Base-by-base conservation (phyloP, 2,329 filamentous ascomycete species). In the Monilinia laxa region DNA sequence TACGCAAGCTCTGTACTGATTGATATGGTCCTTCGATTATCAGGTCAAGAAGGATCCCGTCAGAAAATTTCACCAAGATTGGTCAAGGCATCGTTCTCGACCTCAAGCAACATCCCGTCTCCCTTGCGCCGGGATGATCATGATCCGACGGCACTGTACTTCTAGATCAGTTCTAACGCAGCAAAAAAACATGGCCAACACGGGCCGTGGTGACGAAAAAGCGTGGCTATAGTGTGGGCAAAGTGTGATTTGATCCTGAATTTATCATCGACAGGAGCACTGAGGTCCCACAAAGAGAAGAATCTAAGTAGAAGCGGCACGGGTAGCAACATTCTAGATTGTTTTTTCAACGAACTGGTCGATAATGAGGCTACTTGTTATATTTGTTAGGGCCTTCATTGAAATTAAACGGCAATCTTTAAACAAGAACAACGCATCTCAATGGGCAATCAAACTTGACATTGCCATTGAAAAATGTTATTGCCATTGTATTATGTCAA, bases 121-220 rank as follows among this genome's bases (percentile, higher is more conserved):
- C 47, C 65, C 53, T 67, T 58, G 38, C 60, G 47, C 65, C 53
- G 54, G 65, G 65, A 57, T 67, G 42, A 60, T 60, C 57, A 60
- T 60, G 57, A 42, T 52, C 47, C 57, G 35, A 58, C 60, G 60
- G 60, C 51, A 67, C 16, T 64, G 40, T 25, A 40, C 49, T 28
- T 60, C 31, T 53, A 42, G 12, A 10, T 53, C 31, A 20, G 31
- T 52, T 45, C 56, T 40, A 40, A 23, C 25, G 28, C 40, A 45
- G 40, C 14, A 25, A 28, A n/a, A 60, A 65, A 65, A 35, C 64
- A 64, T 63, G 65, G 65, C 31, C 18, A 56, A 47, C 58, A 67
- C 59, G 65, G 59, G 52, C 64, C 63, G 53, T 58, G 40, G 54
- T 38, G n/a, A 25, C 28, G 45, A 60, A 20, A 47, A 65, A 65